phyloP scores from a whole-genome alignment of 1,284 basidiomycete genomes.

The Lentinula novae-zelandiae region DNA sequence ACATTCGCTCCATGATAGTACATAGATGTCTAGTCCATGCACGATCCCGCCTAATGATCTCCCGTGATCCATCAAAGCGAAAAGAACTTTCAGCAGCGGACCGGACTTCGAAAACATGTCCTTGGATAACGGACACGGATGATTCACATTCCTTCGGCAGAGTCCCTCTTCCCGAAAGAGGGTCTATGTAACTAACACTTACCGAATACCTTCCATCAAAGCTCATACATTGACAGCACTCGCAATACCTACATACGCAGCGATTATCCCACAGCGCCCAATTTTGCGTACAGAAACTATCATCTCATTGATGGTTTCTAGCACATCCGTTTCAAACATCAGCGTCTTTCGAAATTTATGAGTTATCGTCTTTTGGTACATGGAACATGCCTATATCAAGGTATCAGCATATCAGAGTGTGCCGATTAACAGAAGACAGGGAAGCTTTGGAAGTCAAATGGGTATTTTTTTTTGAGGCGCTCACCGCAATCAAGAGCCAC shows the following conservation, averaged over 20 bases:
- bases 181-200: not conserved
- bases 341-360: conserved; percentile 71
- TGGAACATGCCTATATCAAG: conserved; percentile 53
- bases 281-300: conserved; percentile 60
- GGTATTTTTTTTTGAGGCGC: conserved; percentile 22
- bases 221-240: conserved; percentile 74
- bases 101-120: too few relatives aligned
- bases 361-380: conserved; percentile 59
- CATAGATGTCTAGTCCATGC: too few relatives aligned
- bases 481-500: conserved; percentile 50
- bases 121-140: too few relatives aligned
- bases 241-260: conserved; percentile 60
- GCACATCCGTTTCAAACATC: conserved; percentile 74
- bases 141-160: not conserved
- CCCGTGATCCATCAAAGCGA: too few relatives aligned
- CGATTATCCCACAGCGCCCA: conserved; percentile 62
- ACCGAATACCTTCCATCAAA: conserved; percentile 70
- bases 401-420: not conserved
- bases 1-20: too few relatives aligned
- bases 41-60: too few relatives aligned
- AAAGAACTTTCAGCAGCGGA: too few relatives aligned
- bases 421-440: not conserved
- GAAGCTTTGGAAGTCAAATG: too few relatives aligned
- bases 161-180: not conserved
- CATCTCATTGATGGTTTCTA: conserved; percentile 72